phyloP scores from a whole-genome alignment of 176 grass and related monocot species.

The Triticum urartu region DNA sequence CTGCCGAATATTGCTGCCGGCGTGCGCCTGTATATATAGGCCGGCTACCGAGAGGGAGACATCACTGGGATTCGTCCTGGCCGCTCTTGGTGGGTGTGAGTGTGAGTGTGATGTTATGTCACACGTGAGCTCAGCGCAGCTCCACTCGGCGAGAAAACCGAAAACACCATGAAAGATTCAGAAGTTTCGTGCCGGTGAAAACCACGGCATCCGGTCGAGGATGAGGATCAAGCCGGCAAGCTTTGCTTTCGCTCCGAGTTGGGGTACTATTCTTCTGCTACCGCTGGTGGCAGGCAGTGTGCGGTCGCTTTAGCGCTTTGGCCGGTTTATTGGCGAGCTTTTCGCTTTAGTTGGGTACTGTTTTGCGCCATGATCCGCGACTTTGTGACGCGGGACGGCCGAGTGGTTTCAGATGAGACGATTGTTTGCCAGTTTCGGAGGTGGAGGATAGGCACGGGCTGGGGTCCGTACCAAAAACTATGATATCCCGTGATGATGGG shows the following conservation, averaged over 20 bases:
- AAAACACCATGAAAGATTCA: not conserved
- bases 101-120: not conserved
- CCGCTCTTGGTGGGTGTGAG: not conserved
- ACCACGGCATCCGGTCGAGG: not conserved
- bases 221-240: not conserved
- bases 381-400: constrained; percentile 13
- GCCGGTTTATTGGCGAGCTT: not conserved
- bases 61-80: not conserved
- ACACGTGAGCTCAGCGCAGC: constrained; percentile 9
- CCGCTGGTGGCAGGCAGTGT: not conserved
- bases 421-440: not conserved
- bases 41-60: not conserved
- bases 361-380: constrained; percentile 25
- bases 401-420: not conserved
- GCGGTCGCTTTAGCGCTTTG: constrained; percentile 19
- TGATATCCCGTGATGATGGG: constrained; percentile 8
- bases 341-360: not conserved
- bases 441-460: not conserved
- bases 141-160: not conserved
- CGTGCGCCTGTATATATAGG: not conserved
- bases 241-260: not conserved
- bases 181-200: constrained; percentile 3
- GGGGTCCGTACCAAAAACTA: not conserved
- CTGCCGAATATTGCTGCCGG: not conserved
- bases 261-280: too few relatives aligned